phyloP scores from a whole-genome alignment of 805 yeast genomes.

The Saccharomycodes ludwigii region DNA sequence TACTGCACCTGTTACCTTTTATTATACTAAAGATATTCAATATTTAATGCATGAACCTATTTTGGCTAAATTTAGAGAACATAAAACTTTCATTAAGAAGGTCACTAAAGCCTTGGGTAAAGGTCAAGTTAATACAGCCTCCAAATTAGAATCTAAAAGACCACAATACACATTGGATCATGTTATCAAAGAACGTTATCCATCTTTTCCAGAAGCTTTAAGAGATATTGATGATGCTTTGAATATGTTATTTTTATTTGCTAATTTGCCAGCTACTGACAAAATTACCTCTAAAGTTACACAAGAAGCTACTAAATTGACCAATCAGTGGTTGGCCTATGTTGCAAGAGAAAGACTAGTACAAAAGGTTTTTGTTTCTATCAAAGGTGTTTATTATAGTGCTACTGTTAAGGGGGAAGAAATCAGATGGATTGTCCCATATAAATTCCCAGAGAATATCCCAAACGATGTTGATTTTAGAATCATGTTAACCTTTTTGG shows the following conservation, averaged over 20 bases:
- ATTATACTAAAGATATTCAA: constrained; percentile 88
- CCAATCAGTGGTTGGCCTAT: constrained; percentile 93
- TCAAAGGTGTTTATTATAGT: constrained; percentile 93
- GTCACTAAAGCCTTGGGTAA: constrained; percentile 81
- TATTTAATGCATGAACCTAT: constrained; percentile 93
- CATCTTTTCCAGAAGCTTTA: constrained; percentile 82
- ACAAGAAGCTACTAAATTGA: constrained; percentile 73
- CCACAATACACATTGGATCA: constrained; percentile 82
- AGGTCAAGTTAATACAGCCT: constrained; percentile 85
- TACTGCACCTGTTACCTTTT: constrained; percentile 92
- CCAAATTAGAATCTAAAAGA: constrained; percentile 65
- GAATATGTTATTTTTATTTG: constrained; percentile 86
- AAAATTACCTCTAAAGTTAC: constrained; percentile 68
- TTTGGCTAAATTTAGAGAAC: constrained; percentile 82
- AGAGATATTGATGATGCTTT: constrained; percentile 93
- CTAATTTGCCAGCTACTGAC: constrained; percentile 90
- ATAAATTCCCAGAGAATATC: constrained; percentile 90
- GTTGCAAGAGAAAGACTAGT: constrained; percentile 74
- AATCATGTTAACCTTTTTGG: constrained; percentile 93
- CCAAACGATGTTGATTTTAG: constrained; percentile 92
- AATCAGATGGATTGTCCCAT: constrained; percentile 92
- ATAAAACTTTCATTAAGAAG: constrained; percentile 87
- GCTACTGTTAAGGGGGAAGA: constrained; percentile 87
- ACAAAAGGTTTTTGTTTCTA: constrained; percentile 86
- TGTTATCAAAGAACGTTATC: constrained; percentile 89